Conservation (phyloP, 2,329 filamentous ascomycete genomes). For the Sarocladium kiliense region DNA sequence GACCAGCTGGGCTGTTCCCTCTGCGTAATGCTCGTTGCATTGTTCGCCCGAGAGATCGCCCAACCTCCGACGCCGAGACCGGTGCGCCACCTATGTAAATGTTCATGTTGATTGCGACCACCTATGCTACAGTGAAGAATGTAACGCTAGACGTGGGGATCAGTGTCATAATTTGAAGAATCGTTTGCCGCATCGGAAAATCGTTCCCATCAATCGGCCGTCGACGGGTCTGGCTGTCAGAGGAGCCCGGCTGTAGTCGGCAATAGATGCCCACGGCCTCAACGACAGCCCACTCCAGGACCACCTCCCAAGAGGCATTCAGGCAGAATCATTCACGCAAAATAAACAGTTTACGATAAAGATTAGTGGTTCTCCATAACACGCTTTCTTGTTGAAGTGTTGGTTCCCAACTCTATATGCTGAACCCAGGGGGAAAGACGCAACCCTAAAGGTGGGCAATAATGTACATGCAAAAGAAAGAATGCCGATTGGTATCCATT, state of each 20-base stretch:
- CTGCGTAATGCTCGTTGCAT: not conserved
- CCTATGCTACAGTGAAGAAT: not conserved
- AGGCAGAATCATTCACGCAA: not conserved
- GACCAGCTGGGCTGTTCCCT: too few species aligned
- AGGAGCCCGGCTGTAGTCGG: slow-evolving; percentile 3
- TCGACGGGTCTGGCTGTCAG: not conserved
- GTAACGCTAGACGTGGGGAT: not conserved
- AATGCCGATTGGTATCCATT: slow-evolving; percentile 11
- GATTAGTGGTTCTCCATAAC: too few species aligned
- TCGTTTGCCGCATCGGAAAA: not conserved
- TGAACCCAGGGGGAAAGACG: not conserved
- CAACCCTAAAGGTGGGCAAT: not conserved
- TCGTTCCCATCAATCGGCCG: not conserved
- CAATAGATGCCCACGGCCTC: not conserved
- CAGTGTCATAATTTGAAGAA: not conserved
- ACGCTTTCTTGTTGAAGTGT: not conserved
- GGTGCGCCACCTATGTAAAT: too few species aligned
- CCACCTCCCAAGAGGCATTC: not conserved
- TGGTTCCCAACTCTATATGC: slow-evolving; percentile 5
- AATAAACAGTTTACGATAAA: not conserved
- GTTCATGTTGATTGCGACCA: too few species aligned
- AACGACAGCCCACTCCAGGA: not conserved
- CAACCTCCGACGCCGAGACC: too few species aligned
- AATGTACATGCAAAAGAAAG: slow-evolving; percentile 10
- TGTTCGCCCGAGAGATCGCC: too few species aligned